Base-by-base conservation (phyloP, 2,329 filamentous ascomycete species). In the Penicillium italicum region DNA sequence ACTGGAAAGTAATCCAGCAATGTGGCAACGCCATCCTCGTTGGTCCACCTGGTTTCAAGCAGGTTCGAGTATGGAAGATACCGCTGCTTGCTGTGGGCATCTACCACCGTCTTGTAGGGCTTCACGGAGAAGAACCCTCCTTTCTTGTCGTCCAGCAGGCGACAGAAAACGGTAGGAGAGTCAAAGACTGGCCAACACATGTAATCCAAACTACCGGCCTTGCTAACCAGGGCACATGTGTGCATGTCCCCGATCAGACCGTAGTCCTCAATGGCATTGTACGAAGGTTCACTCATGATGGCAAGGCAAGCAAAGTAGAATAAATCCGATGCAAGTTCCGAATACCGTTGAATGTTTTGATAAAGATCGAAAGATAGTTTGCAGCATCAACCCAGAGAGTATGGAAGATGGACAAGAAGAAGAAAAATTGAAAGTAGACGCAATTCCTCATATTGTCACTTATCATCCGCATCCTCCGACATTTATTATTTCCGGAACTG, bases 131-230 rank as follows among this genome's bases (percentile, higher is more conserved):
- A 91, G 69, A 87, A 83, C 0, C 88, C 89, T 24, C 89, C 88
- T 67, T 87, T 90, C 63, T 88, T 77, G 66, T 88, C 87, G 72
- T 91, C 88, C 3, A 91, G 74, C 16, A 91, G 78, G 38, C 88
- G 83, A 66, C 87, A 90, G 69, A 91, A 91, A 47, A 91, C 74
- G 0, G 86, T 86, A 0, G 88, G 88, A 6, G 88, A 90, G 71
- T 91, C 88, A 68, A 91, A 91, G 62, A 90, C 84, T 3, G 88
- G 88, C 88, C 87, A 91, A 72, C 87, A 91, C 86, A 91, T 88
- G 64, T 85, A 90, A 68, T 90, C 88, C 55, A 91, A 73, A 61
- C 86, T 87, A 24, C 88, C 88, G 66, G 88, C 85, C 67, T 88
- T 88, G 61, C 86, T 87, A 22, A 89, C 81, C n/a, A 90, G 76